Percentiles rank a stretch among this genome's conserved stretches.
phyloP scores from a whole-genome alignment of 106 monocot genomes.

The Dendrobium chrysotoxum region DNA sequence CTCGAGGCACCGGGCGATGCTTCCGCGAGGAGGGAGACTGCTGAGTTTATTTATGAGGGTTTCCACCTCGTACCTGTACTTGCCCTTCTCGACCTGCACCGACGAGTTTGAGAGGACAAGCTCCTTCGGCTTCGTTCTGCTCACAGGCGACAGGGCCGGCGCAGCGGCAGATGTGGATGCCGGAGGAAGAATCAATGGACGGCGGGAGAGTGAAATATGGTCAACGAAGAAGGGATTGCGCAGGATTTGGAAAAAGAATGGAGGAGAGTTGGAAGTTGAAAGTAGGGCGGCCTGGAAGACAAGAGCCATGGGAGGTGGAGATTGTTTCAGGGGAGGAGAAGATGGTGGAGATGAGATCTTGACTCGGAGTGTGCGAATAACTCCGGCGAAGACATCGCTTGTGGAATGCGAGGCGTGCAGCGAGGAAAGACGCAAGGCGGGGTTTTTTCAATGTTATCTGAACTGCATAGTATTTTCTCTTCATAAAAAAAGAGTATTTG shows the following conservation, averaged over 20 bases:
- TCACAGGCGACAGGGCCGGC: neutral
- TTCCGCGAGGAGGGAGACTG: constrained; percentile 87
- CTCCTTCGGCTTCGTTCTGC: constrained; percentile 41
- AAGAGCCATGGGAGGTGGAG: constrained; percentile 6
- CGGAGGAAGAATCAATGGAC: too few species aligned
- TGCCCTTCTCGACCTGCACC: constrained; percentile 52
- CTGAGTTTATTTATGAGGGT: constrained; percentile 87
- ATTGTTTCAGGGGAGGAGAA: neutral
- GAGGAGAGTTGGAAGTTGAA: neutral
- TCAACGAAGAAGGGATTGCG: constrained; percentile 5
- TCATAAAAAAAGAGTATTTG: too few species aligned
- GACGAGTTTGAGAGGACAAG: constrained; percentile 50
- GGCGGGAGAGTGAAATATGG: neutral
- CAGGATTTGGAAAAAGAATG: neutral
- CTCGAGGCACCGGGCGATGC: constrained; percentile 92
- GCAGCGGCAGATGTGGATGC: neutral
- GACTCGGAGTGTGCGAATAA: neutral
- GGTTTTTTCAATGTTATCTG: too few species aligned
- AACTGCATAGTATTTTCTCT: too few species aligned
- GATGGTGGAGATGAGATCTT: neutral
- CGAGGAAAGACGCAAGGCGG: neutral
- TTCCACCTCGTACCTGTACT: constrained; percentile 79
- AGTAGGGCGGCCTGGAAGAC: neutral
- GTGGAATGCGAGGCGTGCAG: neutral
- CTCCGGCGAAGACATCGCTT: neutral